phyloP scores from a whole-genome alignment of 306 rosid genomes.

The Hippophae tibetana region DNA sequence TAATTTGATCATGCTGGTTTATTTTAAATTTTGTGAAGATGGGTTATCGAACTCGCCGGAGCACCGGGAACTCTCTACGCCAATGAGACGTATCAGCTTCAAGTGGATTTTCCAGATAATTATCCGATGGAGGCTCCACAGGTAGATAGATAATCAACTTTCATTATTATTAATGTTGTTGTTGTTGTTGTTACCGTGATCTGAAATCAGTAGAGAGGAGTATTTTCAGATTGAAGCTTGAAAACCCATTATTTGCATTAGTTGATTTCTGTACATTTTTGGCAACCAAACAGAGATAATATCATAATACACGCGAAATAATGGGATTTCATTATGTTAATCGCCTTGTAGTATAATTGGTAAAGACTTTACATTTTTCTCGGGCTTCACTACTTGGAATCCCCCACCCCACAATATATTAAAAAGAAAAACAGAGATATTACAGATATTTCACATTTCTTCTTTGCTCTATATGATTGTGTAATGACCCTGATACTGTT shows the following conservation, averaged over 20 bases:
- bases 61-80: conserved; percentile 85
- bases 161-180: neutral
- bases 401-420: too few relatives aligned
- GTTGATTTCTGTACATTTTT: neutral
- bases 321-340: too few relatives aligned
- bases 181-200: neutral
- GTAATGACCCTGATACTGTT: neutral
- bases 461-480: too few relatives aligned
- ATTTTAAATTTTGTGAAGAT: conserved; percentile 32
- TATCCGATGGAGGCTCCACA: conserved; percentile 98
- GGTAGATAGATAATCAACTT: conserved; percentile 25
- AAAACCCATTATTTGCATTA: neutral
- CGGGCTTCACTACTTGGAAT: too few relatives aligned
- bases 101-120: conserved; percentile 92
- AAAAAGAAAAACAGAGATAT: too few relatives aligned
- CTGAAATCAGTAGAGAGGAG: neutral
- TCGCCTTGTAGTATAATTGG: too few relatives aligned
- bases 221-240: neutral
- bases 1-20: neutral
- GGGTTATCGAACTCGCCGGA: conserved; percentile 84
- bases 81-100: conserved; percentile 81
- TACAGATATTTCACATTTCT: too few relatives aligned
- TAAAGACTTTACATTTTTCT: too few relatives aligned
- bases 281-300: neutral
- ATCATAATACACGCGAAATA: too few relatives aligned